Evolutionary conservation across 257 asterid genomes (phyloP), one percentile per base, ranked within the genome.

Genomic region (Galeopsis tetrahit): DNA sequence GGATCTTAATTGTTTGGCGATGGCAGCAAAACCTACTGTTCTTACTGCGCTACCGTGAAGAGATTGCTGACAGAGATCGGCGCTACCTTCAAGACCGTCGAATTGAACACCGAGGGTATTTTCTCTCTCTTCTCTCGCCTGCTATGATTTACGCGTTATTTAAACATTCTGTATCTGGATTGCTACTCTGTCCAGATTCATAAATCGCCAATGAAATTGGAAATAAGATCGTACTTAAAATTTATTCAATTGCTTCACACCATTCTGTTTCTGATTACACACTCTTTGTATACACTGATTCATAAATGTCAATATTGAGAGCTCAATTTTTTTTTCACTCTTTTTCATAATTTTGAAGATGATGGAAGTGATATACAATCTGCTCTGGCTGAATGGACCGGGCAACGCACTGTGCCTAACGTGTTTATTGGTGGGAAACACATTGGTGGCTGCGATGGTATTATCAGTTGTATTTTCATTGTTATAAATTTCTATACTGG

Each of bases 371-470:
- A 88, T 76, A 65, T 94, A 49, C 98, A 94, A 75, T 68, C 90
- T 40, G 97, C 96, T 69, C 82, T 91, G 75, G 80, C 74, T 31
- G 79, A 88, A 77, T 85, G 80, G 89, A 84, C 90, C 44, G 95
- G 93, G 63, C 98, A 91, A 81, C 82, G 87, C 69, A 88, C 96
- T 8, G 96, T 91, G 82, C 97, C 98, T 0, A 91, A 85, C 35
- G 97, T 94, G 72, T 94, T 94, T 71, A 85, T 93, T 3, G 89
- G 90, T 34, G 97, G 96, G 64, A 86, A 86, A 76, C 98, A 88
- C 82, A 88, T 94, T 66, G 98, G 98, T 70, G 97, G 98, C 33
- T 94, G 97, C 61, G 97, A 94, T 70, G 83, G 95, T 91, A 79
- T 63, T 10, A 4, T 49, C 57, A 63, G 7, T 43, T 32, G 46